These are phyloP conservation scores for Ceratopteris richardii DNA, from an alignment of 75 land plant species.

Conservation along the genomic window DNA sequence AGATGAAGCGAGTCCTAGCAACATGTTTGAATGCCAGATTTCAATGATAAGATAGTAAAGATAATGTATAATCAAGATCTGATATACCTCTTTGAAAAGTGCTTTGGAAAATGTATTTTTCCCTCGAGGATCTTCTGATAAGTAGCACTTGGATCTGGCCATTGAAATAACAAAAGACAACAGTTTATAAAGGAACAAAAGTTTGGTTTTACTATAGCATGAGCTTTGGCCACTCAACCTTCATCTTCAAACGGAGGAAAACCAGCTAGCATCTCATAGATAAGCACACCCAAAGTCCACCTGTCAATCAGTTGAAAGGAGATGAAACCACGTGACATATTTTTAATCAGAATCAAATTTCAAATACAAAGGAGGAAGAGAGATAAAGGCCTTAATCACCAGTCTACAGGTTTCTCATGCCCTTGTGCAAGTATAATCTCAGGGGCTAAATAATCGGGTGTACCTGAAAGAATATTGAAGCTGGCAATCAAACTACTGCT, in stretches of 20 bases:
- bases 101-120: conserved; percentile 29
- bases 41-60: not conserved
- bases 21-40: too few relatives aligned
- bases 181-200: too few relatives aligned
- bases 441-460: conserved; percentile 35
- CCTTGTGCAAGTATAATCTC: conserved; percentile 32
- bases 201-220: too few relatives aligned
- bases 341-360: not conserved
- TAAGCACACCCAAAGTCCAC: conserved; percentile 42
- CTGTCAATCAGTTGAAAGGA: conserved; percentile 14
- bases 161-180: too few relatives aligned
- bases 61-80: too few relatives aligned
- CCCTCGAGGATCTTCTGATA: conserved; percentile 34
- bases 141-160: conserved; percentile 30
- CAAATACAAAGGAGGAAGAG: not conserved
- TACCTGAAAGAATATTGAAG: conserved; percentile 23
- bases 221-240: too few relatives aligned
- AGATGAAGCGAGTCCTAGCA: too few relatives aligned
- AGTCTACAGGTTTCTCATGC: conserved; percentile 42
- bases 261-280: conserved; percentile 44
- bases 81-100: conserved; percentile 28
- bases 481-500: too few relatives aligned
- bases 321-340: too few relatives aligned
- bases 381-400: conserved; percentile 17
- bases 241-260: conserved; percentile 34